A percentile compares a stretch with the other conserved stretches of the same genome.
phyloP scores from a whole-genome alignment of 2,329 filamentous ascomycete genomes.

The Phaeophleospora eucalypticola region DNA sequence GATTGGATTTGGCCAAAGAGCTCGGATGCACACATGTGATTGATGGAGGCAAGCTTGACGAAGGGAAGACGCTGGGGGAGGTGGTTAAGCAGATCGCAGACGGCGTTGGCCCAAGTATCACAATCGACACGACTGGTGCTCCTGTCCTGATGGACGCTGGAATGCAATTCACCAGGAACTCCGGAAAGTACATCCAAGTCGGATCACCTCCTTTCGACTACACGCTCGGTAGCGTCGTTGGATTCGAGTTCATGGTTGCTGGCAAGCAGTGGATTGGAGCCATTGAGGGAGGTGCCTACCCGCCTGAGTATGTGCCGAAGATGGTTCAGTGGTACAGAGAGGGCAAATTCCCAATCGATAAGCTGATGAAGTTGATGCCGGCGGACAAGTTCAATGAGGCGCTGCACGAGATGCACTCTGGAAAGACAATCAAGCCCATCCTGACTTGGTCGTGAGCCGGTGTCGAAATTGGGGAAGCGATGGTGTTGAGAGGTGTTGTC shows the following conservation, averaged over 20 bases:
- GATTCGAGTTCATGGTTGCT: slow-evolving; percentile 44
- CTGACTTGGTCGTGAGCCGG: slow-evolving; percentile 34
- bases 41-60: slow-evolving; percentile 32
- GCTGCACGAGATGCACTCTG: slow-evolving; percentile 41
- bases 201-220: slow-evolving; percentile 45
- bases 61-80: slow-evolving; percentile 33
- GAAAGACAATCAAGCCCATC: slow-evolving; percentile 40
- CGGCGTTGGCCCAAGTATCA: slow-evolving; percentile 41
- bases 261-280: slow-evolving; percentile 50
- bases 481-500: not conserved
- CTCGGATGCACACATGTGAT: slow-evolving; percentile 41
- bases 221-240: slow-evolving; percentile 39
- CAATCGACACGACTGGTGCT: slow-evolving; percentile 50
- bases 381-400: slow-evolving; percentile 41
- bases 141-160: slow-evolving; percentile 42
- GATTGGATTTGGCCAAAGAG: slow-evolving; percentile 38
- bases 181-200: slow-evolving; percentile 50
- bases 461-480: not conserved
- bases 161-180: slow-evolving; percentile 41
- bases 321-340: slow-evolving; percentile 49
- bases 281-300: slow-evolving; percentile 44
- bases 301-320: slow-evolving; percentile 42
- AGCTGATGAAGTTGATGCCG: slow-evolving; percentile 43
- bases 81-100: slow-evolving; percentile 36
- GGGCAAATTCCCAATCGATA: slow-evolving; percentile 46